phyloP scores from a whole-genome alignment of 106 monocot species.

The Dioscorea dumetorum region DNA sequence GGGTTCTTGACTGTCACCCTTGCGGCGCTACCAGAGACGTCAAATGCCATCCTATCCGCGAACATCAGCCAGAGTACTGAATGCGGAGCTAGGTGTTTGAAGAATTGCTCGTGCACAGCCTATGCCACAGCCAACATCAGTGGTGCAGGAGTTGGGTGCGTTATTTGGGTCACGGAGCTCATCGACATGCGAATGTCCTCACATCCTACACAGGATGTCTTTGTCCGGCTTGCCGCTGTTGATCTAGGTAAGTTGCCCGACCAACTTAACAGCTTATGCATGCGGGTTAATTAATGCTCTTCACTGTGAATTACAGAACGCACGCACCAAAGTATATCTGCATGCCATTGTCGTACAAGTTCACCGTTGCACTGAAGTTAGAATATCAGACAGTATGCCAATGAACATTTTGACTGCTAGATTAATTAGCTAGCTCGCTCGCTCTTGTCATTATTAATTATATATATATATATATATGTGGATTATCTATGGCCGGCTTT shows the following conservation, averaged over 20 bases:
- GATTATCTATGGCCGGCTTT: too few species aligned
- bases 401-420: too few species aligned
- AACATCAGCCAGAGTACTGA: background rate
- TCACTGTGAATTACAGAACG: too few species aligned
- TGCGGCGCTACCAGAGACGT: constrained; percentile 27
- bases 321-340: too few species aligned
- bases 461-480: too few species aligned
- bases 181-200: background rate
- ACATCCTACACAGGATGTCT: background rate
- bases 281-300: too few species aligned
- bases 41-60: constrained; percentile 1
- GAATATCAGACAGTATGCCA: too few species aligned
- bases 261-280: too few species aligned
- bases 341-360: too few species aligned
- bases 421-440: too few species aligned
- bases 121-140: constrained; percentile 6
- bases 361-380: too few species aligned
- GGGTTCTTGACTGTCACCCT: constrained; percentile 20
- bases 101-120: constrained; percentile 15
- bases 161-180: constrained; percentile 12
- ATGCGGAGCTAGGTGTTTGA: constrained; percentile 1
- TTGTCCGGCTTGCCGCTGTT: constrained; percentile 2
- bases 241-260: background rate
- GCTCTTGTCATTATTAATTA: too few species aligned
- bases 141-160: constrained; percentile 3